Evolutionary conservation across 2,329 filamentous ascomycete genomes (phyloP).

Genomic region (Monilinia fructicola): DNA sequence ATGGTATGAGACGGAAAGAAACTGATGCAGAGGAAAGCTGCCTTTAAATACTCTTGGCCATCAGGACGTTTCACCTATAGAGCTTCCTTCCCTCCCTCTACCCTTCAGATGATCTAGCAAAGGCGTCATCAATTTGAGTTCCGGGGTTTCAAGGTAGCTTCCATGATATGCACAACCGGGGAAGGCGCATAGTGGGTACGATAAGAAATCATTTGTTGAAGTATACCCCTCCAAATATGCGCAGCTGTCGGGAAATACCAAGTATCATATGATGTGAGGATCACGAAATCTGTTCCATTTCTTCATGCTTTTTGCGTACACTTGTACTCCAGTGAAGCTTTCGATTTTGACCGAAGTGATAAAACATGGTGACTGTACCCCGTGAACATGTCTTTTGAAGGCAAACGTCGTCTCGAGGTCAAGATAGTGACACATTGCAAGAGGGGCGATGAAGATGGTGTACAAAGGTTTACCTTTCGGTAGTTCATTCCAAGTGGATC

Average conservation of each 20-base stretch:
- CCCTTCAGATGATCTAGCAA: constrained; percentile 12
- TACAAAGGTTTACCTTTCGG: constrained; percentile 5
- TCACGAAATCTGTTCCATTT: background rate
- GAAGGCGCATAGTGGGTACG: constrained; percentile 17
- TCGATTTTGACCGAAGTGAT: background rate
- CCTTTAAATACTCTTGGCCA: constrained; percentile 16
- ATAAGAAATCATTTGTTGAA: constrained; percentile 16
- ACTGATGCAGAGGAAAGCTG: background rate
- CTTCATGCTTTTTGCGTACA: background rate
- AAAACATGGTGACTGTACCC: background rate
- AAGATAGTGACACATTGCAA: background rate
- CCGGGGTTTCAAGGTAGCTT: constrained; percentile 17
- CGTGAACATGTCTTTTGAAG: background rate
- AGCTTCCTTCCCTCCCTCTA: background rate
- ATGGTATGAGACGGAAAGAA: background rate
- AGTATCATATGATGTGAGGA: constrained; percentile 17
- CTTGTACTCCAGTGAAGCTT: background rate
- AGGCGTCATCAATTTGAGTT: constrained; percentile 17
- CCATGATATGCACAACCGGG: constrained; percentile 18
- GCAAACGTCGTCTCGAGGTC: background rate
- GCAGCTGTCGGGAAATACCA: constrained; percentile 9
- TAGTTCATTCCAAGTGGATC: constrained; percentile 6
- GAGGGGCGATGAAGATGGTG: constrained; percentile 14
- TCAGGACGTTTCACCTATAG: background rate
- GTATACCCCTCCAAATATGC: constrained; percentile 1